phyloP scores from a whole-genome alignment of 2,329 filamentous ascomycete species.

The Pseudopithomyces chartarum region DNA sequence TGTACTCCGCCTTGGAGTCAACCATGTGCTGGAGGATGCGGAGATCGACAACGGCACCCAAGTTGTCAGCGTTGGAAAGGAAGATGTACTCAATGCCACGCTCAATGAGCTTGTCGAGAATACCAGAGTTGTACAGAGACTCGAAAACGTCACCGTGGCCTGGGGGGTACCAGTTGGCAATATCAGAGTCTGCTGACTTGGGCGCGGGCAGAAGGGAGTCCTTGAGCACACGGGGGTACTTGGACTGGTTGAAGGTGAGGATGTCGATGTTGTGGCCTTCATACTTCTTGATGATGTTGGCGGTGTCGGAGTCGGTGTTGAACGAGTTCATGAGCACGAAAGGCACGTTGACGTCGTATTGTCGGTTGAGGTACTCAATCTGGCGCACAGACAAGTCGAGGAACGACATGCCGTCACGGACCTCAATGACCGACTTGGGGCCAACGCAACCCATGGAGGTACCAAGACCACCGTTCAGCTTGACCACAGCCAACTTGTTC shows the following conservation, averaged over 20 bases:
- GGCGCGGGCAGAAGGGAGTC: constrained; percentile 96
- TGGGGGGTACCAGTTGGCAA: constrained; percentile 97
- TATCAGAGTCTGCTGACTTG: constrained; percentile 83
- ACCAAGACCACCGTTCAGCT: constrained; percentile 98
- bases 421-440: constrained; percentile 99
- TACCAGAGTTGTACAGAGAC: constrained; percentile 98
- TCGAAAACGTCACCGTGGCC: constrained; percentile 99
- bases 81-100: constrained; percentile 98
- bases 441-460: constrained; percentile 99
- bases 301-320: constrained; percentile 98
- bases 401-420: constrained; percentile 99
- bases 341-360: constrained; percentile 94
- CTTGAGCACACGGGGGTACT: constrained; percentile 97
- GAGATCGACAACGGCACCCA: constrained; percentile 96
- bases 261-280: constrained; percentile 99
- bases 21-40: constrained; percentile 99
- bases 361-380: constrained; percentile 99
- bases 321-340: constrained; percentile 99
- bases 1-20: constrained; percentile 95
- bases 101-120: constrained; percentile 93
- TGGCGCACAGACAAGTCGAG: constrained; percentile 97
- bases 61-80: constrained; percentile 98
- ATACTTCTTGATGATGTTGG: constrained; percentile 99
- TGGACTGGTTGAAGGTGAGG: constrained; percentile 99
- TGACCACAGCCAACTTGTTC: constrained; percentile 96